Percentiles rank a stretch among this genome's conserved stretches.
Conservation (phyloP, 75 land plant genomes). For the Larix kaempferi region DNA sequence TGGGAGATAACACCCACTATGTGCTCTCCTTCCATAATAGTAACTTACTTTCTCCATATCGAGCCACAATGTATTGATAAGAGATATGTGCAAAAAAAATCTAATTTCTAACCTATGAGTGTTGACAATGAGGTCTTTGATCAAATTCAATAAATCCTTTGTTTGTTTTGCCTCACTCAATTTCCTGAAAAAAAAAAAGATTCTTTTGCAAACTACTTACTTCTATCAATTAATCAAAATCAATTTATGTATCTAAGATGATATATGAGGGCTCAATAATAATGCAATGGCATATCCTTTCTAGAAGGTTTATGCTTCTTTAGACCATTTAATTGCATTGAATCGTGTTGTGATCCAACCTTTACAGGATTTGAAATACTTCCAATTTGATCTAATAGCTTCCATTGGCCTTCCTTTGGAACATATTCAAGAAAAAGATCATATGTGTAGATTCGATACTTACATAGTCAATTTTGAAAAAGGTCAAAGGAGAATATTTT, state of each 20-base stretch:
- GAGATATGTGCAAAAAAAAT: constrained; percentile 26
- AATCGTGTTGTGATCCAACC: neutral
- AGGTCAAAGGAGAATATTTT: constrained; percentile 16
- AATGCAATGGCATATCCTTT: constrained; percentile 6
- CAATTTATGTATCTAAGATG: constrained; percentile 38
- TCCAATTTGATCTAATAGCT: constrained; percentile 43
- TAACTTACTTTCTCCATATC: constrained; percentile 34
- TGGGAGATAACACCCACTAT: constrained; percentile 38
- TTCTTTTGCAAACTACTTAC: neutral
- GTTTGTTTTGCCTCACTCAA: constrained; percentile 2
- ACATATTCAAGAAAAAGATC: constrained; percentile 58
- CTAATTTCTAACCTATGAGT: constrained; percentile 69
- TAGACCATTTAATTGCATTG: neutral
- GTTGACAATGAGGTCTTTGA: constrained; percentile 42
- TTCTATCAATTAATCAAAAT: neutral
- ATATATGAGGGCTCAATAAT: constrained; percentile 52
- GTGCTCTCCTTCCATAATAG: constrained; percentile 30
- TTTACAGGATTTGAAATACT: constrained; percentile 6
- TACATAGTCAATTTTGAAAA: constrained; percentile 16
- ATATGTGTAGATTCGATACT: constrained; percentile 23
- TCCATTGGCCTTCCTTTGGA: constrained; percentile 64
- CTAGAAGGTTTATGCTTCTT: neutral
- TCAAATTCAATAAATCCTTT: constrained; percentile 21
- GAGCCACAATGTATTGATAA: constrained; percentile 27
- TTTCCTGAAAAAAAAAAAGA: neutral